Conservation (phyloP, 306 rosid genomes). For the Psophocarpus tetragonolobus region DNA sequence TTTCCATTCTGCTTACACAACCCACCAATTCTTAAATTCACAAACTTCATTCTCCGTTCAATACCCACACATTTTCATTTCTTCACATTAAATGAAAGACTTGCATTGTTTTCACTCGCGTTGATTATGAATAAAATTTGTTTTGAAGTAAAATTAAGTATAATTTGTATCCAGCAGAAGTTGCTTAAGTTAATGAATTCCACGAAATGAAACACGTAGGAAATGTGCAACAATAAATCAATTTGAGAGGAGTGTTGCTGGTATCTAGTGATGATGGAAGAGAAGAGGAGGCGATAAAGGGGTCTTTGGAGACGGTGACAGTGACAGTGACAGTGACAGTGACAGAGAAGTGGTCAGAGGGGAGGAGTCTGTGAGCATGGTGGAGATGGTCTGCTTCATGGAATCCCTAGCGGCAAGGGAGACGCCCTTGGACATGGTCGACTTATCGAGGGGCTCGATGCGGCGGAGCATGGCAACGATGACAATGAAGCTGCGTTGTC, state of each 20-base stretch:
- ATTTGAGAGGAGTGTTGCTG: neutral
- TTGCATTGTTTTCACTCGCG: no score
- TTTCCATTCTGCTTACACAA: no score
- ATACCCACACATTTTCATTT: no score
- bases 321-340: no score
- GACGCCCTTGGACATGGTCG: slow-evolving; percentile 83
- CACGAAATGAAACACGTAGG: neutral
- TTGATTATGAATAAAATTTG: no score
- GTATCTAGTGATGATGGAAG: slow-evolving; percentile 94
- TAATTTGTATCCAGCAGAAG: no score
- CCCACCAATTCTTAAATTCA: no score
- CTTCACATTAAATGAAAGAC: no score
- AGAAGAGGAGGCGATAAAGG: slow-evolving; percentile 80
- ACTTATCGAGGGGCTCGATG: slow-evolving; percentile 78
- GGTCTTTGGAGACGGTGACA: slow-evolving; percentile 55
- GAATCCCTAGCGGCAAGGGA: slow-evolving; percentile 79
- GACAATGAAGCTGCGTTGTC: slow-evolving; percentile 84
- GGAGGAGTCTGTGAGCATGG: slow-evolving; percentile 89
- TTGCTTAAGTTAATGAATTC: no score
- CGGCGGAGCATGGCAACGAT: slow-evolving; percentile 84
- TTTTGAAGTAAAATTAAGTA: no score
- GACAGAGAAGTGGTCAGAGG: slow-evolving; percentile 87
- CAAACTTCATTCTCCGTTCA: no score
- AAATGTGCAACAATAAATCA: no score
- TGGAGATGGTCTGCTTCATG: slow-evolving; percentile 95